phyloP scores from a whole-genome alignment of 441 rosid species.

The Gossypium davidsonii region DNA sequence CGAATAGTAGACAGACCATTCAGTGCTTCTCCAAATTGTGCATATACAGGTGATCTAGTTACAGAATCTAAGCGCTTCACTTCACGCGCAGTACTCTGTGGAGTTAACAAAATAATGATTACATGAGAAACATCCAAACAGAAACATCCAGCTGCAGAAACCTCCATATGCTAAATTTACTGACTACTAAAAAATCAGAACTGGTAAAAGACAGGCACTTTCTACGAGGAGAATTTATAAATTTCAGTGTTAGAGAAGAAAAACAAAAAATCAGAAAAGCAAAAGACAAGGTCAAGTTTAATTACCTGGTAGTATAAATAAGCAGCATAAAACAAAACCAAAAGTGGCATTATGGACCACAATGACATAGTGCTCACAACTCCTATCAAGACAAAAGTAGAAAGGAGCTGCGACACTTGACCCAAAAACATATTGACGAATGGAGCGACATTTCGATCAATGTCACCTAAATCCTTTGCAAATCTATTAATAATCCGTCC shows the following conservation, averaged over 20 bases:
- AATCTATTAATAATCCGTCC: slow-evolving; percentile 95
- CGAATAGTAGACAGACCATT: slow-evolving; percentile 80
- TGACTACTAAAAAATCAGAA: not conserved
- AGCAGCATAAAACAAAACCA: slow-evolving; percentile 86
- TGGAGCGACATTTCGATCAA: slow-evolving; percentile 79
- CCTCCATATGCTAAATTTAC: not conserved
- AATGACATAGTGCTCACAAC: slow-evolving; percentile 94
- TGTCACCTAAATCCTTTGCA: slow-evolving; percentile 93
- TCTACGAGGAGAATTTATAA: not conserved
- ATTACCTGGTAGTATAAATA: slow-evolving; percentile 95
- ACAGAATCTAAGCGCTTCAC: slow-evolving; percentile 85
- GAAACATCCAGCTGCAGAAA: slow-evolving; percentile 1
- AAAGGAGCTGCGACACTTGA: slow-evolving; percentile 78
- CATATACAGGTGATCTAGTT: slow-evolving; percentile 87
- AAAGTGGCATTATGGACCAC: slow-evolving; percentile 97
- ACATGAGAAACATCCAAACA: not conserved
- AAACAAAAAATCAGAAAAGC: not conserved
- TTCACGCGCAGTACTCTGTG: slow-evolving; percentile 88
- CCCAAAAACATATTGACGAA: slow-evolving; percentile 81
- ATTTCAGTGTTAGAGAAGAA: not conserved
- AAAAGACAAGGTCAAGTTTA: slow-evolving; percentile 12
- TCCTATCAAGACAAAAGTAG: slow-evolving; percentile 89
- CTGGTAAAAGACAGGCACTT: not conserved
- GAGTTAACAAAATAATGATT: slow-evolving; percentile 11
- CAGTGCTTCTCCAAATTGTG: slow-evolving; percentile 89